Base-by-base conservation (phyloP, 2,329 filamentous ascomycete genomes). In the Aspergillus calidoustus region DNA sequence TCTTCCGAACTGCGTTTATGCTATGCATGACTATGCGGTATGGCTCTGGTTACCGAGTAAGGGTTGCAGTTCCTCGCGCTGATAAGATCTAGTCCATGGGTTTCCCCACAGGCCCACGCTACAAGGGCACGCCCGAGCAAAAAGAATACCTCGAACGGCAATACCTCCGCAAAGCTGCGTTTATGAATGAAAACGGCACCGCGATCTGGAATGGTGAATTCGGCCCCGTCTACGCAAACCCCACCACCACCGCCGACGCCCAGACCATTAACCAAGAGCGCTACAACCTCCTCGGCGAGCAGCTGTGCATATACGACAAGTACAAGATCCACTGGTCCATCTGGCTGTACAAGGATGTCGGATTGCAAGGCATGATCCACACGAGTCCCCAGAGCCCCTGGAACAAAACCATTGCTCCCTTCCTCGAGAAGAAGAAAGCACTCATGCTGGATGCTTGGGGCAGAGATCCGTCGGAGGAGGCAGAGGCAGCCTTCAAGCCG, bases 281-380 rank as follows among this genome's bases (percentile, higher is more conserved):
- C 4, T 82, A 82, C 66, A 76, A 78, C 30, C 73, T 84, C 38
- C 75, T 84, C 4, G 77, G 78, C 13, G 77, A 79, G 17, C 82
- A 84, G 67, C 71, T 86, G 31, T 71, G 73, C 11, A 82, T 86
- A 47, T 87, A 87, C 69, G 80, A 82, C 56, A 80, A 82, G 70
- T 72, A 83, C 61, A 72, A 79, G 53, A 83, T 84, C 41, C 77
- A 79, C 57, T 89, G 86, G 87, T 83, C 77, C 15, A 89, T 89
- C 68, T 87, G 84, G 84, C 72, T 84, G 0, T 86, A 85, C 72
- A 87, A 86, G 69, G 84, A 87, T 61, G 81, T 86, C 44, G 83
- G 84, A 0, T 79, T 83, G 49, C 83, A 86, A 70, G 84, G 84
- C 6, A 85, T 87, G 83, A 75, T 84, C 0, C 81, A 84, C 62